phyloP scores from a whole-genome alignment of 2,329 filamentous ascomycete genomes.

The Shiraia sp. region DNA sequence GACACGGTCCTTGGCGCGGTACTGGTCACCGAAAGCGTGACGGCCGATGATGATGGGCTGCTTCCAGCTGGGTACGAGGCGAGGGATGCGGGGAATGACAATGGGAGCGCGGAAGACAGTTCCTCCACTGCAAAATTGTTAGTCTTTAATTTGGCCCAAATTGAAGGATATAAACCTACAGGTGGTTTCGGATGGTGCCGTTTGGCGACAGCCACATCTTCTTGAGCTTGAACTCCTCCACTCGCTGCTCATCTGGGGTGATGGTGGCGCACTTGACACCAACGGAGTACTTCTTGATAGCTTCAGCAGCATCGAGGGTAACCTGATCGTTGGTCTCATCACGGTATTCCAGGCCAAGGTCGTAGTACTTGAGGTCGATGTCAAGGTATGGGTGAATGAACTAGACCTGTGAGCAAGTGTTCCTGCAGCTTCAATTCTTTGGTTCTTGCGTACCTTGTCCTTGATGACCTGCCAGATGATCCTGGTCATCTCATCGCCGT shows the following conservation, averaged over 20 bases:
- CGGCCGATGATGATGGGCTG: conserved; percentile 99
- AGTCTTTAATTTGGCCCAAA: conserved; percentile 8
- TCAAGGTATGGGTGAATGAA: conserved; percentile 96
- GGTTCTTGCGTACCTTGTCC: conserved; percentile 67
- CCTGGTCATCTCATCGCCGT: conserved; percentile 93
- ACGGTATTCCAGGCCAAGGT: conserved; percentile 89
- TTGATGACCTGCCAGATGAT: conserved; percentile 99
- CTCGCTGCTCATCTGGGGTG: conserved; percentile 93
- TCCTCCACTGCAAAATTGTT: conserved; percentile 63
- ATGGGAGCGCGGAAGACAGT: conserved; percentile 99
- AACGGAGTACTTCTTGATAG: conserved; percentile 98
- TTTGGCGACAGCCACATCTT: conserved; percentile 99
- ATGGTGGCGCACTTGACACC: conserved; percentile 99
- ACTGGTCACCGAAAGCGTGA: conserved; percentile 98
- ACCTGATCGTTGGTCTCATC: conserved; percentile 97
- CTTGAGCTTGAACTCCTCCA: conserved; percentile 98
- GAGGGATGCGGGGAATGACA: conserved; percentile 89
- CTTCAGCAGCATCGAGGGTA: conserved; percentile 91
- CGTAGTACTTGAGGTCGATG: conserved; percentile 98
- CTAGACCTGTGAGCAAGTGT: conserved; percentile 39
- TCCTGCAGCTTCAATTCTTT: background rate
- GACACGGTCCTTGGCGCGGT: conserved; percentile 92
- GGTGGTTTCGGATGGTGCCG: conserved; percentile 74
- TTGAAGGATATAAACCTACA: conserved; percentile 47
- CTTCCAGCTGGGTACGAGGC: conserved; percentile 95